Base-by-base conservation (phyloP, 257 asterid species). In the Anisodus tanguticus region DNA sequence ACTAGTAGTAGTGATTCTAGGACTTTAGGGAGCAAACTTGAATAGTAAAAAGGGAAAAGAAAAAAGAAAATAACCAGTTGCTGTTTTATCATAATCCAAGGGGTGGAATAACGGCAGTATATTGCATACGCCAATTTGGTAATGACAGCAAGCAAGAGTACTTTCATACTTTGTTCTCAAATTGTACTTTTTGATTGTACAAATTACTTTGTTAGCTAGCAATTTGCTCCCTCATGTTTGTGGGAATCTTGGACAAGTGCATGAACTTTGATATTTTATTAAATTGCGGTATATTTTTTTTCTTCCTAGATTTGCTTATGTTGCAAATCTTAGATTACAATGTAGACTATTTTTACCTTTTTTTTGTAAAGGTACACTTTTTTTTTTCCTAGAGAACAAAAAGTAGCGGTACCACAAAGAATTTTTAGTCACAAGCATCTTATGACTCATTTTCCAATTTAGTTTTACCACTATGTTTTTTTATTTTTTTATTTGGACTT, bases 31-130 rank as follows among this genome's bases (percentile, higher is more conserved):
- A 49, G 43, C 62, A 74, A 49, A 74, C 37, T n/a, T 45, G 10
- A 66, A 11, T 15, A 68, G 2, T 5, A 19, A 19, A 19, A 12
- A 19, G 72, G 17, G 0, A n/a, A 70, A 4, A 17, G 5, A 12
- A 0, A 8, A 69, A 2, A 22, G 1, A 19, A 11, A 51, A 49
- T 58, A 85, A 88, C 86, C 86, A 84, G 66, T 79, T 31, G 83
- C 82, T 47, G 84, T 83, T 89, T 31, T 83, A 82, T 74, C 80
- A 80, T 82, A 85, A 87, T 88, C 90, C 89, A 83, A 87, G 81
- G 89, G 79, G 31, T 74, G 88, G 82, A 81, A 83, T 39, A 54
- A 80, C 39, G 90, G 83, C 80, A 84, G 76, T 67, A 67, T 51
- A 37, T 81, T 4, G 5, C 35, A 31, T 31, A 31, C 35, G 62